Evolutionary conservation across 2,329 filamentous ascomycete species (phyloP).

Genomic region (Fusarium incarnatum): DNA sequence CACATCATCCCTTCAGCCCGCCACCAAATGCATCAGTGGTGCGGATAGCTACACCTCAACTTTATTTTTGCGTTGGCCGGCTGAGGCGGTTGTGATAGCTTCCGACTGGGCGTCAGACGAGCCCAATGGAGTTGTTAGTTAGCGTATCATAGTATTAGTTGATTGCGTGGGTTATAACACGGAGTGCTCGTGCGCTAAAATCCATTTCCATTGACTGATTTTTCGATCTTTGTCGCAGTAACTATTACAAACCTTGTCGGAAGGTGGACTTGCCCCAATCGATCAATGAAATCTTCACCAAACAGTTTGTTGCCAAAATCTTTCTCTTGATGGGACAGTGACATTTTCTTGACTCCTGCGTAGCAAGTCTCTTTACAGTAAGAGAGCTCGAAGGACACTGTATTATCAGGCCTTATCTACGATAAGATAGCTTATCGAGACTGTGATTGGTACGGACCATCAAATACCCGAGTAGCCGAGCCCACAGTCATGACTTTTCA

Average conservation of each 20-base stretch:
- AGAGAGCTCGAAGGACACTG: too few species aligned
- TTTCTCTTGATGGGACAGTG: too few species aligned
- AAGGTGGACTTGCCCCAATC: too few species aligned
- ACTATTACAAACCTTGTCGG: too few species aligned
- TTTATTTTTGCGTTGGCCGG: neutral
- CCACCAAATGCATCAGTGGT: neutral
- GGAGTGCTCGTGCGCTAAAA: neutral
- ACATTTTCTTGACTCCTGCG: too few species aligned
- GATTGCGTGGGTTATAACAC: neutral
- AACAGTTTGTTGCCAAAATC: too few species aligned
- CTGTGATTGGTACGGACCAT: rapidly evolving
- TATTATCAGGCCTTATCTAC: too few species aligned
- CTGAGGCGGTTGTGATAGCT: neutral
- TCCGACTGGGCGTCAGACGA: neutral
- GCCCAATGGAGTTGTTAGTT: neutral
- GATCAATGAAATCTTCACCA: too few species aligned
- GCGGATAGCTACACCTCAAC: neutral
- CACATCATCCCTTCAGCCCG: neutral
- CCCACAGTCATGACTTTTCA: neutral
- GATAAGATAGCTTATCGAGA: neutral
- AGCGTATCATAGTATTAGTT: neutral
- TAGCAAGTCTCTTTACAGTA: too few species aligned
- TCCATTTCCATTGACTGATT: too few species aligned
- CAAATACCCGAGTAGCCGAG: too few species aligned
- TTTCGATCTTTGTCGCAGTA: too few species aligned